These are phyloP conservation scores for Chloromonas sp. DNA, from an alignment of 163 green algal genomes.

Conservation along the genomic window DNA sequence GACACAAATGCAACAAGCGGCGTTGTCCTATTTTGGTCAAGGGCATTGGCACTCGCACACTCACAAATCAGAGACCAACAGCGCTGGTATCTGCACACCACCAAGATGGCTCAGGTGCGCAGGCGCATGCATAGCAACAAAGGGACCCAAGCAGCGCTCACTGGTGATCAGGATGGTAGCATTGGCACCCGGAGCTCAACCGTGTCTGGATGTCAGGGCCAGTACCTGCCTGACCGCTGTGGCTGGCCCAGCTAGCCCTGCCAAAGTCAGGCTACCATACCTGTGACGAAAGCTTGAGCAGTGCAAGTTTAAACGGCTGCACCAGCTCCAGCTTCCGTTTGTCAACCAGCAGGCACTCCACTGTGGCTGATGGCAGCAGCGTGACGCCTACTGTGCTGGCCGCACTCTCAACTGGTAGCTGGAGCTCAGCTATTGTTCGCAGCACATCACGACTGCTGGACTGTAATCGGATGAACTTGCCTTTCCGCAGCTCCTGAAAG, in stretches of 20 bases:
- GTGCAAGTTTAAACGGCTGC: constrained; percentile 69
- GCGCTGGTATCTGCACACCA: no score
- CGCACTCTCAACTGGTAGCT: constrained; percentile 55
- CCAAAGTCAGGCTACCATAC: constrained; percentile 14
- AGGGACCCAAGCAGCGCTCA: no score
- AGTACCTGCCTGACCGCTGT: no score
- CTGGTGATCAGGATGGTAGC: no score
- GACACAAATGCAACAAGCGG: neutral
- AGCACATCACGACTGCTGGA: constrained; percentile 50
- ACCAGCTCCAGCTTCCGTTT: constrained; percentile 56
- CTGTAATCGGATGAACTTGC: constrained; percentile 53
- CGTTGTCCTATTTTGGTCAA: no score
- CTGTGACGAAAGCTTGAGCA: constrained; percentile 74
- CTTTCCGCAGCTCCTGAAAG: constrained; percentile 59
- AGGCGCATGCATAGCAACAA: no score
- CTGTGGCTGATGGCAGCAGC: constrained; percentile 54
- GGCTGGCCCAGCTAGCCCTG: neutral
- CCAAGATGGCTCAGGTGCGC: no score
- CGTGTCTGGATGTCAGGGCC: no score
- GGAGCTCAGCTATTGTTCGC: constrained; percentile 50
- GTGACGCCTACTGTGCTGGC: constrained; percentile 40
- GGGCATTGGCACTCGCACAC: no score
- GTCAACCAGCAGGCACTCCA: constrained; percentile 54
- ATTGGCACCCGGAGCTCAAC: no score
- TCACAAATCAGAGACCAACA: no score